Evolutionary conservation across 23 red algal genomes (phyloP).

Genomic region (Cyanidioschyzon merolae): DNA sequence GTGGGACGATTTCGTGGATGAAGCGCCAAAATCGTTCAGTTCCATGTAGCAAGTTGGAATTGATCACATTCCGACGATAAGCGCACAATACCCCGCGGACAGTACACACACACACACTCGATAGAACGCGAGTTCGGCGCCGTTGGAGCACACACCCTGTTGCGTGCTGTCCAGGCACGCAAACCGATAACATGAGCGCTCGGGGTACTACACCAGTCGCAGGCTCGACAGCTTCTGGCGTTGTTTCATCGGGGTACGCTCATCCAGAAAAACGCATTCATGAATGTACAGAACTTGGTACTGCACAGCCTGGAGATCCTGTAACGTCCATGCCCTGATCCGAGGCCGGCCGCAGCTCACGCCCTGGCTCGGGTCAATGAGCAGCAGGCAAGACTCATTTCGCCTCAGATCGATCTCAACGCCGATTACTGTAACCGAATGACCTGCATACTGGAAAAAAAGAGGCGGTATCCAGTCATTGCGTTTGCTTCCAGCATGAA

Average conservation of each 20-base stretch:
- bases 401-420: not conserved
- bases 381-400: not conserved
- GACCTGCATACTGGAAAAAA: slow-evolving; percentile 17
- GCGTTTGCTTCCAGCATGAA: not conserved
- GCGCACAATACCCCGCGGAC: no score
- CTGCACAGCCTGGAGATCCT: not conserved
- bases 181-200: no score
- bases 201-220: not conserved
- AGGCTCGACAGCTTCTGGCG: not conserved
- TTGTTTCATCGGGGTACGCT: not conserved
- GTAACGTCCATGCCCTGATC: not conserved
- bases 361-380: not conserved
- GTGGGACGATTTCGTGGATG: no score
- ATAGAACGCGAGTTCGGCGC: no score
- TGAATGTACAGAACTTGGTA: not conserved
- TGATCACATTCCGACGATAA: no score
- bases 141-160: no score
- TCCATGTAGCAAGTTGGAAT: no score
- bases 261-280: not conserved
- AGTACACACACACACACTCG: no score
- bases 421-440: slow-evolving; percentile 6
- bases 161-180: no score
- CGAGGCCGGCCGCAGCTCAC: not conserved
- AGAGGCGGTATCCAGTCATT: not conserved
- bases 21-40: no score